A percentile compares a stretch with the other conserved stretches of the same genome.
These are phyloP conservation scores for Thymus quinquecostatus DNA, from an alignment of 257 asterid genomes.

Conservation along the genomic window DNA sequence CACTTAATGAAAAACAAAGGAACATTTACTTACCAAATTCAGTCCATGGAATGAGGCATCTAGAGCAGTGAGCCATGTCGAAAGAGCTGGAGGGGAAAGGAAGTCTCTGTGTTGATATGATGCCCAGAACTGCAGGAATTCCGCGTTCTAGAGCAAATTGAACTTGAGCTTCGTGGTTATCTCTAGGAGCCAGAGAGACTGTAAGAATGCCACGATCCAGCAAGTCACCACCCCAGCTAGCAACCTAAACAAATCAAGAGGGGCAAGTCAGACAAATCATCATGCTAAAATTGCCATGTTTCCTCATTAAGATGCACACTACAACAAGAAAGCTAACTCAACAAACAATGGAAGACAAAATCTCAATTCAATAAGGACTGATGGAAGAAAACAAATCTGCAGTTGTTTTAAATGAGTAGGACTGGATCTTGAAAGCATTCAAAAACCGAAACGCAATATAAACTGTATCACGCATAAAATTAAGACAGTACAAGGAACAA, in stretches of 20 bases:
- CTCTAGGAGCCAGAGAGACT: conserved; percentile 96
- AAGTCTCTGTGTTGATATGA: conserved; percentile 96
- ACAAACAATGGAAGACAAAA: not conserved
- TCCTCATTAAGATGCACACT: not conserved
- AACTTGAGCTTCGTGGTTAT: conserved; percentile 98
- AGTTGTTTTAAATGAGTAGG: not conserved
- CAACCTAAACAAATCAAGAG: conserved; percentile 55
- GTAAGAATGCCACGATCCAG: conserved; percentile 87
- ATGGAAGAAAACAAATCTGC: not conserved
- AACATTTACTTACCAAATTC: conserved; percentile 70
- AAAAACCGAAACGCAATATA: not conserved
- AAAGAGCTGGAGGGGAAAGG: conserved; percentile 96
- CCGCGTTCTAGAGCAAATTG: conserved; percentile 99
- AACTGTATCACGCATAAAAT: not conserved
- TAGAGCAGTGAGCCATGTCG: conserved; percentile 99
- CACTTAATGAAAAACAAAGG: not conserved
- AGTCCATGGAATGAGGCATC: conserved; percentile 99
- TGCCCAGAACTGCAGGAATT: conserved; percentile 91
- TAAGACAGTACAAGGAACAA: too few species aligned
- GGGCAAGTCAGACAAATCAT: conserved; percentile 4
- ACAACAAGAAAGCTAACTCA: not conserved
- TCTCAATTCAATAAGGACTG: not conserved
- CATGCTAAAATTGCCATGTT: not conserved
- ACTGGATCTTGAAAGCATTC: not conserved
- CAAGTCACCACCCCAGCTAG: conserved; percentile 99